phyloP scores from a whole-genome alignment of 1,139 yeast genomes.

The Sugiyamaella grinbergsii region DNA sequence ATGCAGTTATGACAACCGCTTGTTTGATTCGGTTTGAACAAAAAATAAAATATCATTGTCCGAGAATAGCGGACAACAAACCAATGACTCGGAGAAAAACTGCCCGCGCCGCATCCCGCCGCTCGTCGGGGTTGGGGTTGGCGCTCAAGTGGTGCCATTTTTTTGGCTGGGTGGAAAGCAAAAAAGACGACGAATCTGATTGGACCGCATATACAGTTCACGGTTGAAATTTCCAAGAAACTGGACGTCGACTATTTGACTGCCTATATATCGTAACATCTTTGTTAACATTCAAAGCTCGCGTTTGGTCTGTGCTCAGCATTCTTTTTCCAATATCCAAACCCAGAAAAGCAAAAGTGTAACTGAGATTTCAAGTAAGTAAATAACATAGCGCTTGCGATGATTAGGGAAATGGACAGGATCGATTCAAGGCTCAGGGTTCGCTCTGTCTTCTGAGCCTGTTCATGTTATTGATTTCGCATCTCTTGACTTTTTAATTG shows the following conservation, averaged over 20 bases:
- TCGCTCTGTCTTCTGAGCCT: too few relatives aligned
- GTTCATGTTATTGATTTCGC: too few relatives aligned
- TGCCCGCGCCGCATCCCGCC: slow-evolving; percentile 6
- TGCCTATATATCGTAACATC: slow-evolving; percentile 5
- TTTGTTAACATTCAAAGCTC: background rate
- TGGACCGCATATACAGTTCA: slow-evolving; percentile 17
- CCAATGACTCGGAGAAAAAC: background rate
- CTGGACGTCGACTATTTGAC: background rate
- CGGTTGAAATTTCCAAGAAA: slow-evolving; percentile 12
- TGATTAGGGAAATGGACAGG: background rate
- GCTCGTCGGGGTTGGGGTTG: background rate
- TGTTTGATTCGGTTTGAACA: too few relatives aligned
- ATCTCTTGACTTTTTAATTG: too few relatives aligned
- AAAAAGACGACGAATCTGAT: slow-evolving; percentile 11
- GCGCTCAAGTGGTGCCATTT: slow-evolving; percentile 17
- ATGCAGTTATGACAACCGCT: too few relatives aligned
- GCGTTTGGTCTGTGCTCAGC: background rate
- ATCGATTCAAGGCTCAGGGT: background rate
- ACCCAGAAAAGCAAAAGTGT: background rate
- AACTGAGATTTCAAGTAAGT: slow-evolving; percentile 11
- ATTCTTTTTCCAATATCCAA: background rate
- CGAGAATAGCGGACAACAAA: too few relatives aligned
- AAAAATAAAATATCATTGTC: background rate
- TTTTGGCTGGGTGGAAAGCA: slow-evolving; percentile 4
- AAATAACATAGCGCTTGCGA: background rate